Evolutionary conservation across 306 rosid genomes (phyloP).

Genomic region (Begonia masoniana): DNA sequence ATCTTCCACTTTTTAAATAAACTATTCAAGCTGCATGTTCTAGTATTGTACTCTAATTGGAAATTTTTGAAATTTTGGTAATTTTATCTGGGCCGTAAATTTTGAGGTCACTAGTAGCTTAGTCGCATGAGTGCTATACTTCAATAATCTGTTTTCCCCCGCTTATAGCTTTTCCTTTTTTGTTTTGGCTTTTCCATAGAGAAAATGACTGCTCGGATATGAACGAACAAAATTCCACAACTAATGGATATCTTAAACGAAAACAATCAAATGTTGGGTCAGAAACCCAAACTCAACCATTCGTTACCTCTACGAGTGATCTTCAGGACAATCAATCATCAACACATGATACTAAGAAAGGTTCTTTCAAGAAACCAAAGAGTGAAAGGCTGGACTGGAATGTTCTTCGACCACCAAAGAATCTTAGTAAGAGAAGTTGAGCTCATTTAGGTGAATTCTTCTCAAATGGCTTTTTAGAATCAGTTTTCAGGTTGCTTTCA

Average conservation of each 20-base stretch:
- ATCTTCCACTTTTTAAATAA: too few relatives aligned
- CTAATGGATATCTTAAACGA: conserved; percentile 45
- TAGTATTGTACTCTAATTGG: too few relatives aligned
- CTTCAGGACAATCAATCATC: conserved; percentile 23
- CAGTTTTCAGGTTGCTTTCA: conserved; percentile 1
- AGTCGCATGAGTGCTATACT: too few relatives aligned
- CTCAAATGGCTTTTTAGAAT: conserved; percentile 2
- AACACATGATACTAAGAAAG: conserved; percentile 23
- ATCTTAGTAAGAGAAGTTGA: conserved; percentile 31
- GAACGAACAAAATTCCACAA: conserved; percentile 12
- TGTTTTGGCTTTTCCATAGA: conserved; percentile 28
- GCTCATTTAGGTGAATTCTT: conserved; percentile 11
- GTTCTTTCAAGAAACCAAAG: conserved; percentile 52
- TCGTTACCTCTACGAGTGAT: conserved; percentile 36
- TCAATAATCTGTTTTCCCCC: too few relatives aligned
- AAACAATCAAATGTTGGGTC: conserved; percentile 31
- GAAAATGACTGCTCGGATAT: conserved; percentile 26
- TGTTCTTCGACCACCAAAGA: conserved; percentile 51
- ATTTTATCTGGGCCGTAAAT: too few relatives aligned
- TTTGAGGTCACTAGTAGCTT: too few relatives aligned
- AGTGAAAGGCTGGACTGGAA: conserved; percentile 58
- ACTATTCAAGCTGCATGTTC: too few relatives aligned
- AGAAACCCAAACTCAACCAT: conserved; percentile 25
- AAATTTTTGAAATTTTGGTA: too few relatives aligned
- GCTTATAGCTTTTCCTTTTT: not conserved